Conservation (phyloP, 2,329 filamentous ascomycete genomes). For the Lecanosticta acicola region DNA sequence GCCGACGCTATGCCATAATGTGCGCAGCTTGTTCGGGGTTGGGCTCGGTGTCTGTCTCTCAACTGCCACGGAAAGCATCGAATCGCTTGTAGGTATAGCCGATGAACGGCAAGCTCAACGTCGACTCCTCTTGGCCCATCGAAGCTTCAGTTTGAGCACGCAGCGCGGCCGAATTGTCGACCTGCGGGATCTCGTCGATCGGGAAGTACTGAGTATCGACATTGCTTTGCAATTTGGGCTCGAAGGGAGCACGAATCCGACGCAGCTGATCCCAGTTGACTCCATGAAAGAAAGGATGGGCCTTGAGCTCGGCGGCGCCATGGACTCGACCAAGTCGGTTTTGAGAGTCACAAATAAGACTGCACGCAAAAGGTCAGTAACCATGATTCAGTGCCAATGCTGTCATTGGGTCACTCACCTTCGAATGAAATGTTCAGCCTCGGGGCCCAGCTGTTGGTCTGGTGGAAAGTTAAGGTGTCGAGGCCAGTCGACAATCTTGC, state of each 20-base stretch:
- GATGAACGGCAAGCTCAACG: conserved; percentile 94
- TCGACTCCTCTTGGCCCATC: conserved; percentile 70
- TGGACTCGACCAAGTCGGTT: conserved; percentile 78
- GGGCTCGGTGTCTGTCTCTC: conserved; percentile 7
- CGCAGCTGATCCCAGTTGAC: conserved; percentile 92
- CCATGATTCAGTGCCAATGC: background rate
- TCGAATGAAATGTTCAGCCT: conserved; percentile 88
- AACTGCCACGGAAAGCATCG: conserved; percentile 53
- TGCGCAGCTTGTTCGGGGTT: background rate
- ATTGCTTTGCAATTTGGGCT: conserved; percentile 86
- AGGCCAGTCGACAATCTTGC: conserved; percentile 98
- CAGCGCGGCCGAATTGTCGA: conserved; percentile 81
- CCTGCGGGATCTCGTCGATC: conserved; percentile 96
- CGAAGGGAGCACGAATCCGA: conserved; percentile 89
- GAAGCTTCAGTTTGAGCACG: conserved; percentile 74
- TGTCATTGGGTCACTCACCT: conserved; percentile 54
- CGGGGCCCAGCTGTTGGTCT: conserved; percentile 79
- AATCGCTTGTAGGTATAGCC: conserved; percentile 98
- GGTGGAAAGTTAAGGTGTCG: conserved; percentile 94
- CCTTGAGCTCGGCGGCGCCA: conserved; percentile 87
- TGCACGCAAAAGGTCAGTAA: conserved; percentile 36
- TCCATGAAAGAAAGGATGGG: conserved; percentile 91
- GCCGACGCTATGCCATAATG: conserved; percentile 3
- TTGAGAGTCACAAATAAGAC: conserved; percentile 88
- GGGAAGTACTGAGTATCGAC: conserved; percentile 98